A percentile compares a stretch with the other conserved stretches of the same genome.
Evolutionary conservation across 257 asterid species (phyloP).

Genomic region (Lantana camara): DNA sequence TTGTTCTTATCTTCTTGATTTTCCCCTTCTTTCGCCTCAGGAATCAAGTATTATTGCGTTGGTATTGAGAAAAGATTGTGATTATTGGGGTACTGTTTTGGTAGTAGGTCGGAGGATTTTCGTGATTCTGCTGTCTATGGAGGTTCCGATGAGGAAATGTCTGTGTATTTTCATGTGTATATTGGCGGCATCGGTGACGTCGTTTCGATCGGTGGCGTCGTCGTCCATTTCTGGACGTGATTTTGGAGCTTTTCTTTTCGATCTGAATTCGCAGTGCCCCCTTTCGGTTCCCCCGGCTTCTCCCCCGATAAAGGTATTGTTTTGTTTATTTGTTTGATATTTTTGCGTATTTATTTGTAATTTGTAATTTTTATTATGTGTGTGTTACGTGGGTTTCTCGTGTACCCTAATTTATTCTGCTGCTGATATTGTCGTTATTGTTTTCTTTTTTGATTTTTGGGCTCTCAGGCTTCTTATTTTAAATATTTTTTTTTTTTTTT

Average conservation of each 20-base stretch:
- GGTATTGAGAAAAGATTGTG: slow-evolving; percentile 8
- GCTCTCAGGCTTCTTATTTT: neutral
- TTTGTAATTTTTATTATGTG: too few species aligned
- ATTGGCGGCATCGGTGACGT: slow-evolving; percentile 35
- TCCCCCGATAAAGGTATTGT: slow-evolving; percentile 38
- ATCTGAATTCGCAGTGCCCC: slow-evolving; percentile 46
- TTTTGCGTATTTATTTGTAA: neutral
- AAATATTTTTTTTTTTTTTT: too few species aligned
- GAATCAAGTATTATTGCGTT: slow-evolving; percentile 8
- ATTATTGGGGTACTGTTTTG: slow-evolving; percentile 3
- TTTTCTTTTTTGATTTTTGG: neutral
- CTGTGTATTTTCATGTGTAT: slow-evolving; percentile 28
- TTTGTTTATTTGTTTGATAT: neutral
- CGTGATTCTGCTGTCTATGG: slow-evolving; percentile 25
- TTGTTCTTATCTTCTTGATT: neutral
- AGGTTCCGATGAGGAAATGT: slow-evolving; percentile 33
- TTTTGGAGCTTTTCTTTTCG: slow-evolving; percentile 38
- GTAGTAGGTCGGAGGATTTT: neutral
- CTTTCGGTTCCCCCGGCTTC: slow-evolving; percentile 27
- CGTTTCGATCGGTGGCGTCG: slow-evolving; percentile 22
- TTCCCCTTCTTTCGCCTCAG: neutral
- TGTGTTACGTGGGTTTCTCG: neutral
- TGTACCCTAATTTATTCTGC: neutral
- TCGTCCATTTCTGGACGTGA: slow-evolving; percentile 27
- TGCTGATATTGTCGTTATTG: neutral